Evolutionary conservation across 768 basidiomycete species (phyloP), one percentile per base, ranked within the genome.

Genomic region (Trametes cingulata): DNA sequence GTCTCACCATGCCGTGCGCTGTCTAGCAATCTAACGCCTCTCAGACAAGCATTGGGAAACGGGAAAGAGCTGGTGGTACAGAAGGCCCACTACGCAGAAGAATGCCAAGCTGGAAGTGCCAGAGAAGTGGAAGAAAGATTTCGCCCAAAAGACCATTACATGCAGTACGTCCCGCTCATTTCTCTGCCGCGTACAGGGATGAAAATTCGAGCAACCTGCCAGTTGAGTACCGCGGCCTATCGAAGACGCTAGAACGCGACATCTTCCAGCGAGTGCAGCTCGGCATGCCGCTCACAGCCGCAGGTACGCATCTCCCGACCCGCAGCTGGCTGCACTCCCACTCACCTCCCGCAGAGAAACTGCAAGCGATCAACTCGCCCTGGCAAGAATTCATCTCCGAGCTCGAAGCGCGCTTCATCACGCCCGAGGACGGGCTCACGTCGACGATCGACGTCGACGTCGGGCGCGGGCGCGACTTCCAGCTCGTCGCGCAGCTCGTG

Each of bases 241-340:
- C 78, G 2, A 77, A 82, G 13, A 76, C 77, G 6, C 74, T 78
- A 4, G 90, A 93, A 71, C 83, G 91, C 49, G 91, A 93, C 53
- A 86, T 93, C 20, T 91, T 91, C 67, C 87, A 90, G 65, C 79
- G 92, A 25, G 91, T 94, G 15, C 92, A 94, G 65, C 72, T 93
- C 40, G 91, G 91, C 54, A 84, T 91, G 75, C 76, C 83, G 15
- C 76, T 94, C 47, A 87, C 87, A 8, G 81, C 85, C 20, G 87
- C 90, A 69, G 89, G 90, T 87, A 66, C 45, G 75, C 65, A n/a
- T 3, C n/a, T 14, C 7, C 15, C 57, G 24, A 52, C 13, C 27
- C 17, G 15, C 35, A 24, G 20, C 13, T 33, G 9, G 27, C 58
- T 20, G 25, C 37, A 13, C 12, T 19, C 10, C 46, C 40, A 22